Percentiles rank a stretch among this genome's conserved stretches.
Conservation (phyloP, 129 eudicot genomes). For the Artemisia tridentata region DNA sequence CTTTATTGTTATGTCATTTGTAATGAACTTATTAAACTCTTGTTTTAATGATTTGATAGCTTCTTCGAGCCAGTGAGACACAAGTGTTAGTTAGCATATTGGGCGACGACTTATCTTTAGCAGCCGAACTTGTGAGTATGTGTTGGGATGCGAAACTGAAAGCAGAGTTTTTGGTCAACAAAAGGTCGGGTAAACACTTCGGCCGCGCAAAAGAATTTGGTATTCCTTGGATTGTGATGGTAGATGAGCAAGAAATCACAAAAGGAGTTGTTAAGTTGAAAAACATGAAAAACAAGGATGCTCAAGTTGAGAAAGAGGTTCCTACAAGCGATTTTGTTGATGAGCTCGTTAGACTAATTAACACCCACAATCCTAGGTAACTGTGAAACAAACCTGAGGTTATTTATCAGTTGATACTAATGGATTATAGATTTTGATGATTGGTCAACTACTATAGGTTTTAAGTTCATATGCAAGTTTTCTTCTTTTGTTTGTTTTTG, state of each 20-base stretch:
- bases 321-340: slow-evolving; percentile 48
- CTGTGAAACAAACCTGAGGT: not conserved
- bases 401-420: not conserved
- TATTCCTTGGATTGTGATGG: slow-evolving; percentile 83
- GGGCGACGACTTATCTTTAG: slow-evolving; percentile 60
- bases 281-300: slow-evolving; percentile 54
- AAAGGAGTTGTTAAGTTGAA: slow-evolving; percentile 58
- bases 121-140: slow-evolving; percentile 56
- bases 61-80: slow-evolving; percentile 67
- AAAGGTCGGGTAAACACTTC: slow-evolving; percentile 63
- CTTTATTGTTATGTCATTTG: slow-evolving; percentile 11
- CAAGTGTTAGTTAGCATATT: slow-evolving; percentile 66
- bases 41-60: slow-evolving; percentile 28
- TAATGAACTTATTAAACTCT: not conserved
- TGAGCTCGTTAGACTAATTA: slow-evolving; percentile 50
- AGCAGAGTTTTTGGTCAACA: slow-evolving; percentile 63
- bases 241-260: slow-evolving; percentile 54
- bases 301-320: slow-evolving; percentile 44
- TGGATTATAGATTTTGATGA: not conserved
- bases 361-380: not conserved
- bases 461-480: too few species aligned
- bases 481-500: too few species aligned
- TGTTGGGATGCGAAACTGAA: slow-evolving; percentile 68
- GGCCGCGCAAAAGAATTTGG: slow-evolving; percentile 57
- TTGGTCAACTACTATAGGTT: not conserved